Evolutionary conservation across 371 early-diverging fungal species (phyloP).

Genomic region (Paramicrosporidium saccamoebae): DNA sequence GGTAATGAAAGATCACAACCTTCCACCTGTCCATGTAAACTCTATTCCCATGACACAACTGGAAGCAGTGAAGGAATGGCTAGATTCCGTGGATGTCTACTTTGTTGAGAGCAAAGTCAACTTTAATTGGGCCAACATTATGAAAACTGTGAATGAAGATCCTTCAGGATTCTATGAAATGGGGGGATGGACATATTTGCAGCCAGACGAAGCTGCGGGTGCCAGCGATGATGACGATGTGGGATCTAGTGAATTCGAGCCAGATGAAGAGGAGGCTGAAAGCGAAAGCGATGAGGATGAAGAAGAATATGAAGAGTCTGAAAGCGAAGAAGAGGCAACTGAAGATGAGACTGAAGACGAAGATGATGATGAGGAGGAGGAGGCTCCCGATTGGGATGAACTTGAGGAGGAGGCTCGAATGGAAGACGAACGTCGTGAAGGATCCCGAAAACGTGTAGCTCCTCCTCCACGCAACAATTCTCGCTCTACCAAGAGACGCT

Average conservation of each 20-base stretch:
- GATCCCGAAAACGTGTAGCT: too few relatives aligned
- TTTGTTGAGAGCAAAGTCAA: slow-evolving; percentile 91
- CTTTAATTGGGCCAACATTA: slow-evolving; percentile 88
- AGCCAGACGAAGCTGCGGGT: slow-evolving; percentile 22
- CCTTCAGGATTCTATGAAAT: slow-evolving; percentile 80
- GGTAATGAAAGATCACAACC: slow-evolving; percentile 77
- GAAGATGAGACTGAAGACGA: slow-evolving; percentile 7
- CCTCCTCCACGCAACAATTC: too few relatives aligned
- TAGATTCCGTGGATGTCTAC: slow-evolving; percentile 82
- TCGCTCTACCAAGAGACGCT: too few relatives aligned
- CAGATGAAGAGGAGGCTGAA: slow-evolving; percentile 24
- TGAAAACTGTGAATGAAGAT: slow-evolving; percentile 90
- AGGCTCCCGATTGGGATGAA: slow-evolving; percentile 1
- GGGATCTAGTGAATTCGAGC: slow-evolving; percentile 12
- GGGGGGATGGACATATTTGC: slow-evolving; percentile 86
- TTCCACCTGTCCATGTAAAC: slow-evolving; percentile 75
- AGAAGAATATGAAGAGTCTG: slow-evolving; percentile 32
- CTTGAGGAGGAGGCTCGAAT: slow-evolving; percentile 2
- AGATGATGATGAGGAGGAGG: slow-evolving; percentile 1
- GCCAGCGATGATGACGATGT: slow-evolving; percentile 7
- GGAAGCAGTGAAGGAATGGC: slow-evolving; percentile 88
- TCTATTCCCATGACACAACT: slow-evolving; percentile 78
- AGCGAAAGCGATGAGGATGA: slow-evolving; percentile 14
- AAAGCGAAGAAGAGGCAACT: slow-evolving; percentile 33
- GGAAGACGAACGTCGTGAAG: background rate